phyloP scores from a whole-genome alignment of 2,329 filamentous ascomycete genomes.

The Colletotrichum sojae region DNA sequence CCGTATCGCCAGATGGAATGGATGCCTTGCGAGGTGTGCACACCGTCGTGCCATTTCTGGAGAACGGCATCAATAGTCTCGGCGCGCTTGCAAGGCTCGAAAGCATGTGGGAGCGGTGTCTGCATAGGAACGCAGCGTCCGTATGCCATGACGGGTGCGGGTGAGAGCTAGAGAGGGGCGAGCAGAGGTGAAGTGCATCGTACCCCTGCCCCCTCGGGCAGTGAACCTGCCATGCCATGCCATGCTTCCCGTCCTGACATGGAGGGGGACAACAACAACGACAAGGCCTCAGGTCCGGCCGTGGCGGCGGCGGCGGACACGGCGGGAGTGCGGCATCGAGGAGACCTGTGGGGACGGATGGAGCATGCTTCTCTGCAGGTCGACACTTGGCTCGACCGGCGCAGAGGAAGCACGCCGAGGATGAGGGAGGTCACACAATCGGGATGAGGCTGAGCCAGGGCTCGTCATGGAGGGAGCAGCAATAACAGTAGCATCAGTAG shows the following conservation, averaged over 20 bases:
- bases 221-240: slow-evolving; percentile 11
- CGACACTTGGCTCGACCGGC: slow-evolving; percentile 6
- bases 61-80: slow-evolving; percentile 31
- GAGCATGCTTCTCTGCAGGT: slow-evolving; percentile 19
- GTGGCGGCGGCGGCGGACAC: background rate
- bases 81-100: slow-evolving; percentile 28
- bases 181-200: slow-evolving; percentile 27
- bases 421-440: slow-evolving; percentile 3
- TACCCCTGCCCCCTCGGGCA: slow-evolving; percentile 22
- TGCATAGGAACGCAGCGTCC: slow-evolving; percentile 2
- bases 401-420: slow-evolving; percentile 4
- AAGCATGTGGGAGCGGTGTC: slow-evolving; percentile 22
- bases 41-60: slow-evolving; percentile 14
- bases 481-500: background rate
- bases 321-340: slow-evolving; percentile 19
- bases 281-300: slow-evolving; percentile 2
- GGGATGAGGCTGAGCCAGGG: slow-evolving; percentile 34
- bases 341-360: slow-evolving; percentile 21
- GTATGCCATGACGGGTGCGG: slow-evolving; percentile 24
- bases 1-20: background rate
- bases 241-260: slow-evolving; percentile 27
- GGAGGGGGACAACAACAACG: slow-evolving; percentile 33
- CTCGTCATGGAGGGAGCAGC: slow-evolving; percentile 1
- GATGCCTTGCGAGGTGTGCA: background rate
- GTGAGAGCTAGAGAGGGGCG: slow-evolving; percentile 30